Evolutionary conservation across 2,329 filamentous ascomycete genomes (phyloP), one percentile per base, ranked within the genome.

Genomic region (Aspergillus texensis): DNA sequence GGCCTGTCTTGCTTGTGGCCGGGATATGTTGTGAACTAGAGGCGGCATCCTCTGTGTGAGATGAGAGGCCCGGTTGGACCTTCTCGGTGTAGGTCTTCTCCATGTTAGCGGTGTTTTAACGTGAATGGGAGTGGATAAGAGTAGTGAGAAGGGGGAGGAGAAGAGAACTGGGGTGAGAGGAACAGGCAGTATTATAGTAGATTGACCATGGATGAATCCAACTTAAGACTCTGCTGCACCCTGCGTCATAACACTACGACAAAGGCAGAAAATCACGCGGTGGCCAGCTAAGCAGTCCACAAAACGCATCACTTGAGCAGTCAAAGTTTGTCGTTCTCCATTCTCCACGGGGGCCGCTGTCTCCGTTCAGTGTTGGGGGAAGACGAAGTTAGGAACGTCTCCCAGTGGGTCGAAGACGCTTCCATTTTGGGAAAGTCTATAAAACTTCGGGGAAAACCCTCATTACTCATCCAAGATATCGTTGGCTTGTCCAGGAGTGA

Each of bases 21-120:
- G 61, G 57, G 30, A 62, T 36, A 46, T 57, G 60, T 45, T 52
- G 48, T 52, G 55, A 50, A 53, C 57, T 46, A 46, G 61, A 54
- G 54, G 68, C 61, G 28, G 69, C 62, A 50, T 66, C 69, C 62
- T 74, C 71, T 19, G 62, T 66, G 53, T 74, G 71, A 28, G 71
- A 71, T 36, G 71, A 60, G 53, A 67, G 67, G 30, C 65, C 67
- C 1, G 71, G 71, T 54, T 68, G 71, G 52, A 67, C 60, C 46
- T 70, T 68, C 48, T 69, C 66, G 10, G 64, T 68, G 36, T 65
- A 34, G 34, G 26, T 54, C 62, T 72, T 67, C 68, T 72, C 68
- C 71, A 73, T 73, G 39, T 28, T 67, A 61, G 36, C 14, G 32
- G 53, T 12, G 6, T 48, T 41, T 46, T 28, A 45, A 41, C n/a